Base-by-base conservation (phyloP, 179 eudicot species). In the Silene noctiflora region DNA sequence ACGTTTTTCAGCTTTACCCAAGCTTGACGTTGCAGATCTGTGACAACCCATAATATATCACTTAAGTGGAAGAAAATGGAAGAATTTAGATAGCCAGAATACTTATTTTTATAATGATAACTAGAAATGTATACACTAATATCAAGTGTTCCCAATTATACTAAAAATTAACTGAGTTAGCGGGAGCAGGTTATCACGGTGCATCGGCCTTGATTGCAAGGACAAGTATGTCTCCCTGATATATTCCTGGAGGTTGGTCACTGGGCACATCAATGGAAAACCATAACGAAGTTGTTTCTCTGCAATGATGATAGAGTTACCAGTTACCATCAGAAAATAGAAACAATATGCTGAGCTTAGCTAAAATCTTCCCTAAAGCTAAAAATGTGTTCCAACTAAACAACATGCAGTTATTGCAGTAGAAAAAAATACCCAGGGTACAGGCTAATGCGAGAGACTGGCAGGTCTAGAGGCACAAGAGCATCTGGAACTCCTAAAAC, bases 401-500 rank as follows among this genome's bases (percentile, higher is more conserved):
- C 4, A 51, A 24, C 60, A 55, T 60, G 29, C 29, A 27, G 1
- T 27, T 1, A 27, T 27, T n/a, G 73, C 24, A 69, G 16, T 58
- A 44, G 27, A 31, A 51, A 46, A 76, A 66, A 60, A 71, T 95
- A 95, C 99, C 99, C 96, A 46, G 99, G 89, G 79, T 74, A 80
- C 76, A 95, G 79, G 84, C 67, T 87, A 71, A 93, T 79, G 46
- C 86, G 95, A 20, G 85, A 83, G 73, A 78, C 75, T 69, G 99
- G 97, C 75, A 87, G 72, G 77, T 93, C 89, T 86, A 95, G 91
- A 58, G 97, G 97, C 71, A 95, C 96, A 78, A 95, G 99, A 75
- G 99, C 99, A 95, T 95, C 99, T 27, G 99, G 99, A 78, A 95
- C 95, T 20, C 99, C 99, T 78, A 95, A 86, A 72, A 95, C 74